A percentile compares a stretch with the other conserved stretches of the same genome.
phyloP scores from a whole-genome alignment of 441 rosid genomes.

The Aleurites moluccanus region DNA sequence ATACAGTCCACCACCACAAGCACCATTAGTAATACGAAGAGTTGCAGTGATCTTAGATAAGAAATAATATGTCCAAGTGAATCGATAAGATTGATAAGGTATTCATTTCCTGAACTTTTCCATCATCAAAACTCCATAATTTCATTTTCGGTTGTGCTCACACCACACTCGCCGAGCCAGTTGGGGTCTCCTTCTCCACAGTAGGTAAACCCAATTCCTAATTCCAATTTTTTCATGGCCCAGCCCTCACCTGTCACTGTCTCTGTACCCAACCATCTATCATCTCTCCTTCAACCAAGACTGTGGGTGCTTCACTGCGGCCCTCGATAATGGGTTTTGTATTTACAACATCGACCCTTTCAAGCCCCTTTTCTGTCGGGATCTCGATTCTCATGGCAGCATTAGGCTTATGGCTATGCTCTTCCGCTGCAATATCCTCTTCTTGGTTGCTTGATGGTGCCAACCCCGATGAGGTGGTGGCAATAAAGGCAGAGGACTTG shows the following conservation, averaged over 20 bases:
- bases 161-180: too few relatives aligned
- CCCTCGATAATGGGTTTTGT: constrained; percentile 44
- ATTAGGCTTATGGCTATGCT: constrained; percentile 44
- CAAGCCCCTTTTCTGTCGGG: constrained; percentile 34
- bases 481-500: too few relatives aligned
- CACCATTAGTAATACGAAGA: constrained; percentile 87
- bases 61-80: constrained; percentile 85
- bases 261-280: constrained; percentile 17
- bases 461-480: too few relatives aligned
- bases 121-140: too few relatives aligned
- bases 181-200: neutral
- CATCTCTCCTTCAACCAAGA: constrained; percentile 55
- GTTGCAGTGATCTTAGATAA: constrained; percentile 90
- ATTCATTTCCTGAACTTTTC: constrained; percentile 71
- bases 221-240: neutral
- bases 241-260: neutral
- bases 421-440: constrained; percentile 39
- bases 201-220: too few relatives aligned
- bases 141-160: too few relatives aligned
- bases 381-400: constrained; percentile 31
- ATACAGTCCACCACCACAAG: constrained; percentile 82
- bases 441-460: too few relatives aligned
- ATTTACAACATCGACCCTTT: constrained; percentile 46
- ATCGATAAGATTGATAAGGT: constrained; percentile 81
- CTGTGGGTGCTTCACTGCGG: constrained; percentile 46